A percentile compares a stretch with the other conserved stretches of the same genome.
Conservation (phyloP, 805 yeast species). For the Ogataea pilisensis region DNA sequence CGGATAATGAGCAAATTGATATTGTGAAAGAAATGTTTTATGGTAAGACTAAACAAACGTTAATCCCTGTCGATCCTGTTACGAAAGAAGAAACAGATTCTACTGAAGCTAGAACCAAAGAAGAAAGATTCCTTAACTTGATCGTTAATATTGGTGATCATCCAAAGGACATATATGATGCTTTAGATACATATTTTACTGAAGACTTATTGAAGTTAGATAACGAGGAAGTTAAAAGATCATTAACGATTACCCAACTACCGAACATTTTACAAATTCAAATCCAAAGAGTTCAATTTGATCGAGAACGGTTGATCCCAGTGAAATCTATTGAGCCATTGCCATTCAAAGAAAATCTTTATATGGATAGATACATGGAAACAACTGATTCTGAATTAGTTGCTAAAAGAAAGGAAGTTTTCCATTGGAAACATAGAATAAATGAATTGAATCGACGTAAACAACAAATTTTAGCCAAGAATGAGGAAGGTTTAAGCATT, state of each 20-base stretch:
- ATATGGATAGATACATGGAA: slow-evolving; percentile 82
- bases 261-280: slow-evolving; percentile 89
- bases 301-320: slow-evolving; percentile 64
- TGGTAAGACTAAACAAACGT: slow-evolving; percentile 78
- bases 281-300: slow-evolving; percentile 90
- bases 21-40: slow-evolving; percentile 74
- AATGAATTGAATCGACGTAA: slow-evolving; percentile 39
- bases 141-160: slow-evolving; percentile 85
- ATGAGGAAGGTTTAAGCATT: slow-evolving; percentile 47
- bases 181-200: slow-evolving; percentile 78
- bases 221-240: slow-evolving; percentile 70
- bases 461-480: slow-evolving; percentile 37
- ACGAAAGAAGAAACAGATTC: slow-evolving; percentile 28
- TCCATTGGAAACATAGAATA: slow-evolving; percentile 59
- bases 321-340: slow-evolving; percentile 81
- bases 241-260: slow-evolving; percentile 62
- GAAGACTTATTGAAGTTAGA: slow-evolving; percentile 68
- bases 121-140: slow-evolving; percentile 76
- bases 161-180: slow-evolving; percentile 85
- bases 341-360: slow-evolving; percentile 71
- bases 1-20: slow-evolving; percentile 80
- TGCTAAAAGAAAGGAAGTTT: slow-evolving; percentile 50
- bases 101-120: slow-evolving; percentile 41
- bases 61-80: slow-evolving; percentile 44
- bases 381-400: slow-evolving; percentile 57